Conservation (phyloP, 1,284 basidiomycete genomes). For the Cystobasidium pallidum region DNA sequence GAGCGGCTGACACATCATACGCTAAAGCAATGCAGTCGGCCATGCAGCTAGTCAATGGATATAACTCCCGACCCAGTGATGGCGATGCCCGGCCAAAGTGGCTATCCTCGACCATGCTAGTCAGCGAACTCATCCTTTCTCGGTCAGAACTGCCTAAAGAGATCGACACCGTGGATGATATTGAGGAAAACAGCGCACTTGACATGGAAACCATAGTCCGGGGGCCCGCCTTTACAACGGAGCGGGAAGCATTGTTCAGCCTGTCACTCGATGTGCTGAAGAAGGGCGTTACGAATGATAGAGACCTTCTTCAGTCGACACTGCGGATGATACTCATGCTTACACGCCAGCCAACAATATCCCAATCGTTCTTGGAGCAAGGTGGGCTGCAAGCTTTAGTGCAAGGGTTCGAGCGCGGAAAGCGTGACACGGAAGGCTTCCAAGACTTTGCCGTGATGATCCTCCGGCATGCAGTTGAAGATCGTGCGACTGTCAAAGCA, state of each 20-base stretch:
- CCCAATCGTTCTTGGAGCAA: constrained; percentile 66
- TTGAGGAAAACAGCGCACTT: constrained; percentile 58
- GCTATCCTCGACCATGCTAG: constrained; percentile 78
- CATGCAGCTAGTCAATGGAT: constrained; percentile 43
- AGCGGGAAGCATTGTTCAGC: constrained; percentile 71
- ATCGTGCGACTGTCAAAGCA: constrained; percentile 66
- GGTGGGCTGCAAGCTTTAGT: constrained; percentile 71
- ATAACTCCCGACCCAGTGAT: constrained; percentile 49
- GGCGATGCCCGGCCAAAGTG: constrained; percentile 66
- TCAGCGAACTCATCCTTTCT: constrained; percentile 77
- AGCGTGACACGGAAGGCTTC: constrained; percentile 62
- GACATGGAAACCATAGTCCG: constrained; percentile 44
- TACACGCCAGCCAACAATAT: constrained; percentile 69
- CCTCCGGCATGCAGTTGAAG: constrained; percentile 87
- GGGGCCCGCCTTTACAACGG: constrained; percentile 67
- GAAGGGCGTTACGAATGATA: constrained; percentile 64
- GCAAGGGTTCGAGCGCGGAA: constrained; percentile 51
- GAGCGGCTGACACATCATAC: constrained; percentile 48
- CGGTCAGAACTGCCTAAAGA: constrained; percentile 68
- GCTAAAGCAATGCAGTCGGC: constrained; percentile 47
- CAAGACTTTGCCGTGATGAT: constrained; percentile 85
- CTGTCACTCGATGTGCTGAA: constrained; percentile 70
- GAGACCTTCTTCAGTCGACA: constrained; percentile 77
- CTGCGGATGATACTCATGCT: constrained; percentile 79
- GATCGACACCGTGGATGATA: constrained; percentile 66